Evolutionary conservation across 768 basidiomycete species (phyloP), one percentile per base, ranked within the genome.

Genomic region (Neoboletus subvelutipes): DNA sequence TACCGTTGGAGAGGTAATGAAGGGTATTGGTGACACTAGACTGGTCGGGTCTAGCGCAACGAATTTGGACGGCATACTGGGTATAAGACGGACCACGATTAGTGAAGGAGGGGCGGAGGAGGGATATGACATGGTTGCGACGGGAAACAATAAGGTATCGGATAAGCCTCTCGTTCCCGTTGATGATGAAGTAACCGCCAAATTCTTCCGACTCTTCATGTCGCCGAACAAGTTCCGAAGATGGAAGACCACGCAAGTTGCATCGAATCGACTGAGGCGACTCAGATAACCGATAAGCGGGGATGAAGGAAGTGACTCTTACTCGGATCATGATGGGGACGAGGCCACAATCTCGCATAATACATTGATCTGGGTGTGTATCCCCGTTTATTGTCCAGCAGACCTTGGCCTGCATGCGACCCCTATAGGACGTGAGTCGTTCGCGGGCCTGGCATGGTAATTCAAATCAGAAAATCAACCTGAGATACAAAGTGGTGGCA

Each of bases 181-280:
- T 99, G 73, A 99, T 86, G 69, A 99, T 84, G 70, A 99, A 99
- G 75, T 99, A 98, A 29, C 96, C 97, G 51, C 97, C 97, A 67
- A 98, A 98, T 73, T 98, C 97, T 75, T 97, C 94, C 1, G 97
- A 87, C 67, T 99, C 97, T 79, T 99, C 97, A 69, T 96, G 90
- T 59, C 88, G 87, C 54, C 78, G 76, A 54, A 98, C 93, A 45
- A 99, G 86, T 45, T 93, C 88, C 10, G 88, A 82, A 10, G 96
- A 90, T 2, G 93, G 84, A 73, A 97, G 80, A 34, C 81, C 81
- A 45, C 87, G 86, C n/a, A 98, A 74, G 72, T 98, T 97, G 70
- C 97, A 99, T 56, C 96, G 80, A 22, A 85, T 86, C 10, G 96
- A 98, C 92, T 97, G 61, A 48, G 22, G 20, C 0, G 2, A 22